phyloP scores from a whole-genome alignment of 2,329 filamentous ascomycete species.

The Alternaria sp. region DNA sequence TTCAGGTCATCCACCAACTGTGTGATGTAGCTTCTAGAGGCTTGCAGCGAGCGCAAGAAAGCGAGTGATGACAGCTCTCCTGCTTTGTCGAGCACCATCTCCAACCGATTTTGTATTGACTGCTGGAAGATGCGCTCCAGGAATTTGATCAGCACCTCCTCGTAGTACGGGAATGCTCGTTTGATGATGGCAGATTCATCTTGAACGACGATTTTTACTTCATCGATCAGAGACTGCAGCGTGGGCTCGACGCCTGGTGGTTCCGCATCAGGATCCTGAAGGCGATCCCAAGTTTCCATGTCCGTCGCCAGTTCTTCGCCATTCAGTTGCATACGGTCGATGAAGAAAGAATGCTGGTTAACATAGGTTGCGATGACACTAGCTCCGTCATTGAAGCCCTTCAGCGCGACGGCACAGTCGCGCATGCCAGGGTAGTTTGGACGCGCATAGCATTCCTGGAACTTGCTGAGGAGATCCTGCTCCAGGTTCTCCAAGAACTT shows the following conservation, averaged over 20 bases:
- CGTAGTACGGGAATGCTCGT: slow-evolving; percentile 93
- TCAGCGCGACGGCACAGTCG: slow-evolving; percentile 90
- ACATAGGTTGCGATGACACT: slow-evolving; percentile 97
- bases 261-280: slow-evolving; percentile 93
- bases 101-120: slow-evolving; percentile 93
- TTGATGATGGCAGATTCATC: slow-evolving; percentile 98
- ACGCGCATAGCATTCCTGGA: slow-evolving; percentile 94
- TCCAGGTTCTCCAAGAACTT: slow-evolving; percentile 96
- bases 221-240: slow-evolving; percentile 88
- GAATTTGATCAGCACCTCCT: slow-evolving; percentile 91
- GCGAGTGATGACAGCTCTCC: slow-evolving; percentile 89
- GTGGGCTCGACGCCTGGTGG: slow-evolving; percentile 91
- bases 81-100: slow-evolving; percentile 95
- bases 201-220: slow-evolving; percentile 94
- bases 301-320: slow-evolving; percentile 83
- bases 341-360: slow-evolving; percentile 99
- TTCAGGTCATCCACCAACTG: slow-evolving; percentile 91
- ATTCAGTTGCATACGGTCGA: slow-evolving; percentile 90
- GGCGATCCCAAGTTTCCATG: slow-evolving; percentile 79
- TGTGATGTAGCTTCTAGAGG: slow-evolving; percentile 88
- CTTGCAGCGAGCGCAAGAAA: slow-evolving; percentile 88
- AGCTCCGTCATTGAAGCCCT: slow-evolving; percentile 94
- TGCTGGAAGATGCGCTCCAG: slow-evolving; percentile 97
- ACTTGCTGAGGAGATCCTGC: slow-evolving; percentile 93
- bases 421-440: slow-evolving; percentile 99